Base-by-base conservation (phyloP, 345 rosid species). In the Syzygium jambos region DNA sequence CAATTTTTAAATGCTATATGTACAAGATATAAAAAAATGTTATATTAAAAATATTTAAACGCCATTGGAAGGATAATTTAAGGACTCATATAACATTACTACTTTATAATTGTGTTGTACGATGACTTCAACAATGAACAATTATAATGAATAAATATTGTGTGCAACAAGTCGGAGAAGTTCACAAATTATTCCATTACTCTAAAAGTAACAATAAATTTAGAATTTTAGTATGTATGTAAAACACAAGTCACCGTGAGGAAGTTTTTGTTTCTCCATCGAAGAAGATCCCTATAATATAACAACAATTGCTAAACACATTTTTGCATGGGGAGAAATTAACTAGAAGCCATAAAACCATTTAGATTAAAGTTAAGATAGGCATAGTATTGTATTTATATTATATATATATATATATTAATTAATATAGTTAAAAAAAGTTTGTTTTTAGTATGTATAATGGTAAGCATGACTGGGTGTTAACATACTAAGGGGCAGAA, bases 301-400 rank as follows among this genome's bases (percentile, higher is more conserved):
- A 29, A 63, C 22, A n/a, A 15, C 11, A 65, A 65, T 29, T 16
- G 78, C 6, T 7, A 8, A 15, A 65, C 41, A 29, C 15, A 25
- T 5, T 65, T 65, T 16, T 30, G 11, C 43, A 29, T 15, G 78
- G 11, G 41, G 22, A 29, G 78, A 30, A 30, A 30, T 65, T 30
- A 29, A 30, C 22, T 30, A 29, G 41, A 65, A 30, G 17, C 11
- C 22, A 30, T 65, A 30, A 29, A 6, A 63, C 19, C 78, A 30
- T 30, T 15, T 65, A 11, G 78, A 65, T 16, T 8, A n/a, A n/a
- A 30, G 30, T 3, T 30, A 7, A 65, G 1, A 65, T 30, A 0
- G 0, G 1, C 1, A 0, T 0, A 7, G 0, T 65, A 65, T 30
- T 15, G 43, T 7, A 15, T 7, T 7, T 65, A 16, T 65, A 65